Percentiles rank a stretch among this genome's conserved stretches.
Evolutionary conservation across 208 protist genomes (phyloP).

Genomic region (Wallacemonas sp.): DNA sequence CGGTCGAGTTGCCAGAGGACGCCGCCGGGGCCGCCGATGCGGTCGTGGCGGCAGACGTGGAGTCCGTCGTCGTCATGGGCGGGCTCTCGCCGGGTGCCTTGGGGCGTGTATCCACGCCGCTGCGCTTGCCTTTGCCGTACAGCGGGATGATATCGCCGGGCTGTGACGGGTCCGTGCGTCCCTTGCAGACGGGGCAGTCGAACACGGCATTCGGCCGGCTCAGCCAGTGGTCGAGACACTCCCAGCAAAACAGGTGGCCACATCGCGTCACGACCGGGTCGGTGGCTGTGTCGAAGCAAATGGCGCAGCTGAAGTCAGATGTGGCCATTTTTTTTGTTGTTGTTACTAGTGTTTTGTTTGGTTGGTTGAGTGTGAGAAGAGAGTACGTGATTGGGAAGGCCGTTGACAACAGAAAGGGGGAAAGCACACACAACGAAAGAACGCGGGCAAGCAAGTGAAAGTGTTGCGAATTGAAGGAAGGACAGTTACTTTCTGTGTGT

Average conservation of each 20-base stretch:
- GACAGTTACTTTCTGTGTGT: background rate
- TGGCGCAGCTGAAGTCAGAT: conserved; percentile 75
- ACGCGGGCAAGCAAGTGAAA: background rate
- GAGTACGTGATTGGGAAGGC: background rate
- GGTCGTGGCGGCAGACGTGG: background rate
- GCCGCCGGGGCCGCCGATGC: too few relatives aligned
- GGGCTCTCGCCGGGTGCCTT: background rate
- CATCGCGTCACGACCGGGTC: conserved; percentile 86
- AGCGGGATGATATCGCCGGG: conserved; percentile 80
- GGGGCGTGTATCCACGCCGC: background rate
- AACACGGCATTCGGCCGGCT: conserved; percentile 29
- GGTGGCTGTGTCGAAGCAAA: conserved; percentile 70
- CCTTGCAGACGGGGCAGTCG: conserved; percentile 83
- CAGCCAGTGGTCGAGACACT: conserved; percentile 80
- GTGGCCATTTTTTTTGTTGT: conserved; percentile 21
- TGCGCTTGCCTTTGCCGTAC: conserved; percentile 60
- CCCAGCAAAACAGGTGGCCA: conserved; percentile 88
- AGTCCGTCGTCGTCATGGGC: background rate
- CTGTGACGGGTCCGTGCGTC: conserved; percentile 51
- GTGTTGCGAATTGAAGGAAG: background rate
- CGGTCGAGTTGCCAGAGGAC: too few relatives aligned
- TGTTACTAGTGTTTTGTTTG: conserved; percentile 8
- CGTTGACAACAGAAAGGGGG: background rate
- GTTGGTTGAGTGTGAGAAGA: conserved; percentile 3
- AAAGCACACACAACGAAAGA: background rate